These are phyloP conservation scores for Candida sanyiensis DNA, from an alignment of 805 yeast species.

Conservation along the genomic window DNA sequence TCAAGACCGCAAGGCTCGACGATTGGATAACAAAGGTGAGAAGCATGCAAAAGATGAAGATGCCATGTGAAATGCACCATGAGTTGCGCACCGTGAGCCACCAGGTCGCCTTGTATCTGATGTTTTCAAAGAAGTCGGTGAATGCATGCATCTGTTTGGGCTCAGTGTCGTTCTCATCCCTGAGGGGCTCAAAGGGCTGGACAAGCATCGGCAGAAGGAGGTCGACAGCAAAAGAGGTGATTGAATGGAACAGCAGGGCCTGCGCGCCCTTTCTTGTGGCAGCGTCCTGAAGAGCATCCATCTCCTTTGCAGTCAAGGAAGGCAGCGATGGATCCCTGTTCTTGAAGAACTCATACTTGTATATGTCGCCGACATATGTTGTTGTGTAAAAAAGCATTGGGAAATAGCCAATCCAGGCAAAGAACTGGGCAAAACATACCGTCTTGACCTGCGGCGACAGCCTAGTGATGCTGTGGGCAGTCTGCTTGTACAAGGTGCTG, in stretches of 20 bases:
- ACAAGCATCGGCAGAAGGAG: constrained; percentile 40
- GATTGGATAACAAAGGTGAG: constrained; percentile 40
- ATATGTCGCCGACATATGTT: constrained; percentile 58
- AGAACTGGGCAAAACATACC: constrained; percentile 52
- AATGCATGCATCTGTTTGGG: constrained; percentile 5
- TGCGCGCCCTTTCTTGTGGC: constrained; percentile 46
- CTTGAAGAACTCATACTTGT: constrained; percentile 33
- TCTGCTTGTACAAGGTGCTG: constrained; percentile 28
- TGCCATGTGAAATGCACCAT: constrained; percentile 47
- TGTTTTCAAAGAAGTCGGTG: constrained; percentile 9
- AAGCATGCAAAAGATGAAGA: constrained; percentile 44
- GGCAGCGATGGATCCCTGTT: constrained; percentile 32
- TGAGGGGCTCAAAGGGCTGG: constrained; percentile 24
- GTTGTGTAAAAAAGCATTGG: constrained; percentile 61
- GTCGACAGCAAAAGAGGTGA: constrained; percentile 41
- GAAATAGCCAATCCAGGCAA: constrained; percentile 67
- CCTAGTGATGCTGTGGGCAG: constrained; percentile 30
- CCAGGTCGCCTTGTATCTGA: constrained; percentile 13
- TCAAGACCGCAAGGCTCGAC: constrained; percentile 38
- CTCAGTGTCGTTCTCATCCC: constrained; percentile 12
- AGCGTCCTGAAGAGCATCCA: constrained; percentile 36
- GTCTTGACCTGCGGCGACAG: constrained; percentile 46
- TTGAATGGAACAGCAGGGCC: constrained; percentile 46
- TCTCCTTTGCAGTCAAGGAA: constrained; percentile 33
- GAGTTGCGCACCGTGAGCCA: constrained; percentile 33